Evolutionary conservation across 345 rosid species (phyloP), one percentile per base, ranked within the genome.

Genomic region (Turnera subulata): DNA sequence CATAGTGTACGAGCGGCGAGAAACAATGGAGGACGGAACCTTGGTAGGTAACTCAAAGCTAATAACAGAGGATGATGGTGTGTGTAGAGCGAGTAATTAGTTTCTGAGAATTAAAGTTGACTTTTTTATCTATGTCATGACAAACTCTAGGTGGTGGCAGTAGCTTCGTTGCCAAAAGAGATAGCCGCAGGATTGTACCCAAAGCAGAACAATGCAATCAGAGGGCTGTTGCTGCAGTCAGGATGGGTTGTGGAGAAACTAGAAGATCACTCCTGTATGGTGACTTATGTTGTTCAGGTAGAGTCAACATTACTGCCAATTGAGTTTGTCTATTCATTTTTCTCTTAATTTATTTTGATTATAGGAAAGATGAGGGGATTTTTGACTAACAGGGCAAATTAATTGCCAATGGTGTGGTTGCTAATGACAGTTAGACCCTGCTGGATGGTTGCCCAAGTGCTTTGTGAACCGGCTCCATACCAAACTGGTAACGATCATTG

Each of bases 191-290:
- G 90, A 67, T 70, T 86, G 76, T 83, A 84, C 6, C 88, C 86
- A 17, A 80, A 83, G 78, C 81, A 82, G 61, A 78, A 69, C 44
- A 82, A 83, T 63, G 69, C 84, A 25, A 79, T 77, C 21, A 75
- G 88, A 70, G 93, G 88, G 9, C 53, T 88, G 8, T 61, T 88
- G 66, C 69, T 85, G 69, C 86, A 83, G 57, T 85, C 96, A 25
- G 96, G 96, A 6, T 88, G 93, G 96, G 91, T 85, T 33, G 92
- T 88, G 57, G 96, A 88, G 81, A 82, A 85, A 73, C 82, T 83
- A 58, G 82, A 85, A 25, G 82, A 78, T 58, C 62, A 78, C 39
- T 85, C 93, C 18, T 88, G 88, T 61, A 68, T 76, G 67, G 85
- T 88, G 49, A 88, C 96, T 23, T 85, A 85, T 49, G 96, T 83